These are phyloP conservation scores for Coleophoma crateriformis DNA, from an alignment of 2,329 filamentous ascomycete genomes.

Conservation along the genomic window DNA sequence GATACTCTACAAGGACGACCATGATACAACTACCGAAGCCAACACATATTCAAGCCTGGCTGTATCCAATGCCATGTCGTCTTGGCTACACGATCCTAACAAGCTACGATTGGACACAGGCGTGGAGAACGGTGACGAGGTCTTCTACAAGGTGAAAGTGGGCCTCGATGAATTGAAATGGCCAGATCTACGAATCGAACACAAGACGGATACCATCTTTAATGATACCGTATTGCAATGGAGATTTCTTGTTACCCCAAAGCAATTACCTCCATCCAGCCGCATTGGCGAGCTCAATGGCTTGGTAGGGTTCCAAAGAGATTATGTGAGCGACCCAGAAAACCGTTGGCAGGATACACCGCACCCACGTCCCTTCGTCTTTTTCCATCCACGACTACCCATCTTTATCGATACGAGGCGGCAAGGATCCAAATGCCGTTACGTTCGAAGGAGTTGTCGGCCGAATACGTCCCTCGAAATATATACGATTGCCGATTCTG, in stretches of 20 bases:
- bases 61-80: slow-evolving; percentile 68
- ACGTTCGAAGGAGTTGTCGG: slow-evolving; percentile 85
- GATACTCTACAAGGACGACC: slow-evolving; percentile 62
- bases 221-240: slow-evolving; percentile 54
- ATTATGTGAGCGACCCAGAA: slow-evolving; percentile 61
- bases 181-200: slow-evolving; percentile 22
- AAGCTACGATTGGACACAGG: slow-evolving; percentile 64
- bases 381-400: slow-evolving; percentile 82
- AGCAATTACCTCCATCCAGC: slow-evolving; percentile 30
- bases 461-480: slow-evolving; percentile 88
- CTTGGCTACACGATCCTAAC: slow-evolving; percentile 72
- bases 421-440: slow-evolving; percentile 81
- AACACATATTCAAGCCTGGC: slow-evolving; percentile 75
- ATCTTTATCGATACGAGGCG: slow-evolving; percentile 88
- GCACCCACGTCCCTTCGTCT: slow-evolving; percentile 67
- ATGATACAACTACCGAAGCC: slow-evolving; percentile 54
- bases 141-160: slow-evolving; percentile 52
- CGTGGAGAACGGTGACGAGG: slow-evolving; percentile 54
- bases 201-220: slow-evolving; percentile 10
- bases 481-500: slow-evolving; percentile 64
- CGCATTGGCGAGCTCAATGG: slow-evolving; percentile 68
- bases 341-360: slow-evolving; percentile 65
- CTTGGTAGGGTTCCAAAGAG: slow-evolving; percentile 66
- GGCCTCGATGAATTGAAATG: slow-evolving; percentile 18
- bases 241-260: slow-evolving; percentile 53